phyloP scores from a whole-genome alignment of 2,329 filamentous ascomycete genomes.

The Botrytis hyacinthi region DNA sequence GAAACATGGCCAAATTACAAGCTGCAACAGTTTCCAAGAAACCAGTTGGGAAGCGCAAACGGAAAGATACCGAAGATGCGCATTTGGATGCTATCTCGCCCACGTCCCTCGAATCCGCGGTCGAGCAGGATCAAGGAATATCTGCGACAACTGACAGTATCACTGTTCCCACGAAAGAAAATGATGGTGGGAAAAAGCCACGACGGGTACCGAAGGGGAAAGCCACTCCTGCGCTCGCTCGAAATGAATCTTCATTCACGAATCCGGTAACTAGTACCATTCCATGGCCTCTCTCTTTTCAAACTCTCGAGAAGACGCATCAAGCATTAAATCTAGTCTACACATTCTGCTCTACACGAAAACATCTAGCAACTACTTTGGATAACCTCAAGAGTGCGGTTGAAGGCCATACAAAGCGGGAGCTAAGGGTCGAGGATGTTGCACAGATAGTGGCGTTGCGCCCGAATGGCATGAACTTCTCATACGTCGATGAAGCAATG shows the following conservation, averaged over 20 bases:
- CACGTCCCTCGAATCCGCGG: not conserved
- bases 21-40: constrained; percentile 48
- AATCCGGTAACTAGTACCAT: constrained; percentile 31
- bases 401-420: constrained; percentile 73
- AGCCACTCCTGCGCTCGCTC: constrained; percentile 26
- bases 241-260: constrained; percentile 31
- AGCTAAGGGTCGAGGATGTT: constrained; percentile 73
- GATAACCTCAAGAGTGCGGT: constrained; percentile 83
- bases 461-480: constrained; percentile 76
- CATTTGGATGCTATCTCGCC: constrained; percentile 20
- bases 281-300: constrained; percentile 73
- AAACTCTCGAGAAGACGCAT: constrained; percentile 70
- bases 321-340: constrained; percentile 87
- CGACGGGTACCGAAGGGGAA: constrained; percentile 45
- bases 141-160: constrained; percentile 37
- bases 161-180: constrained; percentile 53
- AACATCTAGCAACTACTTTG: constrained; percentile 88
- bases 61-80: constrained; percentile 35
- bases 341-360: constrained; percentile 91
- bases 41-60: constrained; percentile 43
- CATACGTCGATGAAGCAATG: constrained; percentile 81
- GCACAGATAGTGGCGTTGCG: constrained; percentile 76
- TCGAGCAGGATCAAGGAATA: not conserved
- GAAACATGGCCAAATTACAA: constrained; percentile 41
- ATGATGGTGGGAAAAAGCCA: constrained; percentile 51